Conservation (phyloP, 2,329 filamentous ascomycete species). For the Fusarium miscanthi region DNA sequence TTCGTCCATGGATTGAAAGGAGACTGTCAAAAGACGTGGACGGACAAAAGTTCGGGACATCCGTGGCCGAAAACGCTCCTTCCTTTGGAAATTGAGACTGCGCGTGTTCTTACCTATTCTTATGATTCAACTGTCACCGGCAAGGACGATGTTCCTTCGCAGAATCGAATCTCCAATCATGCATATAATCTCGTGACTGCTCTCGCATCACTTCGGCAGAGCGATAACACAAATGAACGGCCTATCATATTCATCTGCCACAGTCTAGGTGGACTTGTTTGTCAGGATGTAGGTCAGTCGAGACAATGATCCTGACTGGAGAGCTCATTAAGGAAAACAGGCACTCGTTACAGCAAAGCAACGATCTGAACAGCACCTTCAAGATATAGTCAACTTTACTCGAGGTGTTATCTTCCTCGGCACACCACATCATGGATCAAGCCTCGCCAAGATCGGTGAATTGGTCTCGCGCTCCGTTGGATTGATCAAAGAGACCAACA, state of each 20-base stretch:
- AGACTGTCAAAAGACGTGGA: conserved; percentile 34
- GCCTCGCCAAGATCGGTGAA: conserved; percentile 22
- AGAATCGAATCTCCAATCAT: conserved; percentile 31
- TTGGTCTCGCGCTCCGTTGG: conserved; percentile 15
- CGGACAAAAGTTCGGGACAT: not conserved
- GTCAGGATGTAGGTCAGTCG: conserved; percentile 24
- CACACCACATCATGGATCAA: conserved; percentile 32
- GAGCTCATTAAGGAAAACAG: not conserved
- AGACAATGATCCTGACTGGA: rapidly evolving
- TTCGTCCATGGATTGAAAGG: conserved; percentile 34
- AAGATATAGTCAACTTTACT: conserved; percentile 10
- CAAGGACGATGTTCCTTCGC: not conserved
- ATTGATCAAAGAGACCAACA: conserved; percentile 31
- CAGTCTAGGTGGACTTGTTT: conserved; percentile 31
- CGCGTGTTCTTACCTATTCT: conserved; percentile 33
- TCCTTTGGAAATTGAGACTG: conserved; percentile 2
- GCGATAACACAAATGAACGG: conserved; percentile 1
- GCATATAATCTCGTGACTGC: conserved; percentile 25
- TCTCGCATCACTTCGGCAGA: conserved; percentile 19
- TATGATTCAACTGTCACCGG: conserved; percentile 15
- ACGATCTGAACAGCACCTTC: conserved; percentile 20
- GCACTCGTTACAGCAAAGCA: conserved; percentile 21
- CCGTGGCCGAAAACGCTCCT: conserved; percentile 25
- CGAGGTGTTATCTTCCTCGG: conserved; percentile 30
- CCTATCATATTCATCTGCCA: conserved; percentile 37